These are phyloP conservation scores for Artemisia argyi DNA, from an alignment of 129 eudicot genomes.

Conservation along the genomic window DNA sequence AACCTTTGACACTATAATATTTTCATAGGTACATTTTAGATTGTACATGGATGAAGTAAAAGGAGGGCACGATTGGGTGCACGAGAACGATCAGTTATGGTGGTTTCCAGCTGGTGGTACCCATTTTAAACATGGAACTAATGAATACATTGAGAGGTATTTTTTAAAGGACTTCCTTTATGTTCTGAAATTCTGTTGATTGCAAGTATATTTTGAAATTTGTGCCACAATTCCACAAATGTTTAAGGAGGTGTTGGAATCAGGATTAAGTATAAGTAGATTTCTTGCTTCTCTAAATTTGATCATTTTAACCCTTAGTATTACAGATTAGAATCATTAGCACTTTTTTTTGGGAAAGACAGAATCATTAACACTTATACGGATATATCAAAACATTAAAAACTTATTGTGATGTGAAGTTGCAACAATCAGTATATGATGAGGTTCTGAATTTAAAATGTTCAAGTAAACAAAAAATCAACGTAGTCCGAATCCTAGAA, in stretches of 20 bases:
- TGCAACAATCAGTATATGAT: too few species aligned
- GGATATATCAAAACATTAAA: too few species aligned
- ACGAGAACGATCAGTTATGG: conserved; percentile 75
- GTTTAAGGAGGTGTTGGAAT: conserved; percentile 10
- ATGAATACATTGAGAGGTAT: conserved; percentile 88
- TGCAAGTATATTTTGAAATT: background rate
- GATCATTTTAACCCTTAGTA: background rate
- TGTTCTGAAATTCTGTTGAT: background rate
- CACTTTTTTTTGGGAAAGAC: too few species aligned
- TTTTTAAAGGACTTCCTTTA: background rate
- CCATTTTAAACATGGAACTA: too few species aligned
- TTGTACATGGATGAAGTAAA: conserved; percentile 46
- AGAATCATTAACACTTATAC: too few species aligned
- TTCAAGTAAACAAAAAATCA: too few species aligned
- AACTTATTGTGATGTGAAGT: too few species aligned
- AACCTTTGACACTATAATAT: too few species aligned
- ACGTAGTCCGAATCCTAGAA: too few species aligned
- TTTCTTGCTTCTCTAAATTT: background rate
- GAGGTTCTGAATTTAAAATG: too few species aligned
- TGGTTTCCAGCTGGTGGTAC: conserved; percentile 99
- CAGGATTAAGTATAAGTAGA: background rate
- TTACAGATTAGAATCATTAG: too few species aligned
- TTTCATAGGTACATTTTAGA: too few species aligned
- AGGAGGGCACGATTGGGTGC: conserved; percentile 99
- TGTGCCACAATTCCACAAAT: background rate